Evolutionary conservation across 495 filamentous ascomycete genomes (phyloP), one percentile per base, ranked within the genome.

Genomic region (Xylaria nigripes): DNA sequence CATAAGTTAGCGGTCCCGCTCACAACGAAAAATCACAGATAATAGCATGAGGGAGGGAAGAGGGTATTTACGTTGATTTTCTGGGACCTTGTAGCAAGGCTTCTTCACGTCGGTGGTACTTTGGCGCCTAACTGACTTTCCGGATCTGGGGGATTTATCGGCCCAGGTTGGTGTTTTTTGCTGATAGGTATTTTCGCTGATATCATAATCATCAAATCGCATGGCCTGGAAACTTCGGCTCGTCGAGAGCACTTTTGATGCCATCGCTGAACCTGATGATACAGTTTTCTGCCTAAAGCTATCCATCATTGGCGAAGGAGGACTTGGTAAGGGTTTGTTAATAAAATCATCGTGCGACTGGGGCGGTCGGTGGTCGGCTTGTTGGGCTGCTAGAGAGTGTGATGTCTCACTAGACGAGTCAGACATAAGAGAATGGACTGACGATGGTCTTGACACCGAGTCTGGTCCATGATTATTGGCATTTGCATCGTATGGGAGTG

Each of bases 201-300:
- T 56, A 0, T 38, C 55, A 13, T 45, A 54, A 22, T 16, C 49
- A 9, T 45, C 8, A 5, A 61, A 58, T 23, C 62, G 65, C n/a
- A 70, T 48, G 15, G 56, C 60, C 13, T 68, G 64, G 13, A 64
- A 29, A 34, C 63, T 70, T 29, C 65, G 61, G 13, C 61, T 59
- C 51, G n/a, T n/a, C n/a, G n/a, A n/a, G n/a, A n/a, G n/a, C n/a
- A n/a, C n/a, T n/a, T n/a, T n/a, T n/a, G n/a, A n/a, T n/a, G n/a
- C n/a, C n/a, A 60, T 65, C 23, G 57, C 63, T 2, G 63, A 25
- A 30, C 42, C 54, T 57, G 62, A 48, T 25, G 62, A 56, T 43
- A 32, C 44, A 10, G 57, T 55, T 54, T 48, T 55, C 6, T 50
- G 63, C n/a, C 51, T 48, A n/a, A 45, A 52, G 25, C 48, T 27